A percentile compares a stretch with the other conserved stretches of the same genome.
Conservation (phyloP, 2,329 filamentous ascomycete genomes). For the Microdochium bolleyi region DNA sequence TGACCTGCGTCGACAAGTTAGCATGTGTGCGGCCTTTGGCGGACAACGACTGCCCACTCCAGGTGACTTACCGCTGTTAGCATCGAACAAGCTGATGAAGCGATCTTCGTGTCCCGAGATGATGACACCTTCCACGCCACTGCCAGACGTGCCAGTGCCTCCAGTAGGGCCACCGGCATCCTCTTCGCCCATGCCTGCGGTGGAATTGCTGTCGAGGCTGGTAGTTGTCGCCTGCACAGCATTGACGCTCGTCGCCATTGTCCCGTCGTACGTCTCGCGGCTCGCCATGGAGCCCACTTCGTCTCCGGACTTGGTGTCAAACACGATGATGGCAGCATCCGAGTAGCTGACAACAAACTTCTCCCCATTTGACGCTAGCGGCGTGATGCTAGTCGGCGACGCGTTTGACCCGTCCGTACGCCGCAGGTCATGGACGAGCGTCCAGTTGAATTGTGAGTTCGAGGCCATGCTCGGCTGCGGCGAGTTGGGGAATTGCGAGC, state of each 20-base stretch:
- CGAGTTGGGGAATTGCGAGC: constrained; percentile 82
- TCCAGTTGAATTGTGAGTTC: constrained; percentile 79
- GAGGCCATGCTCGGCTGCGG: constrained; percentile 85
- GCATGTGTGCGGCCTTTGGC: background rate
- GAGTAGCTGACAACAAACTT: constrained; percentile 90
- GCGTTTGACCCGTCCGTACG: constrained; percentile 57
- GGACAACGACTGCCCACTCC: background rate
- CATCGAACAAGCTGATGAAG: constrained; percentile 95
- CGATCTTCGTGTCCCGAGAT: constrained; percentile 96
- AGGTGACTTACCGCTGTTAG: constrained; percentile 79
- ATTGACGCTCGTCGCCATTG: constrained; percentile 72
- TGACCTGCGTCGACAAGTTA: constrained; percentile 55
- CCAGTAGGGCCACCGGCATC: constrained; percentile 73
- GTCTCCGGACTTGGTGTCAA: constrained; percentile 86
- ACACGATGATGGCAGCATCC: constrained; percentile 84
- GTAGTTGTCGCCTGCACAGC: constrained; percentile 81
- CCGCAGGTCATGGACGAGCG: constrained; percentile 78
- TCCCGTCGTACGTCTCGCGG: constrained; percentile 86
- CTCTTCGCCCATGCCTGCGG: constrained; percentile 57
- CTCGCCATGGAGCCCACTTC: constrained; percentile 91
- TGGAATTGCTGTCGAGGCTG: constrained; percentile 66
- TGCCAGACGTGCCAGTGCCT: constrained; percentile 57
- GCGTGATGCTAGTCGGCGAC: constrained; percentile 87
- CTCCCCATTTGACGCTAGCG: constrained; percentile 73
- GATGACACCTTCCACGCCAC: constrained; percentile 83